Percentiles rank a stretch among this genome's conserved stretches.
phyloP scores from a whole-genome alignment of 192 early-diverging fungal species.

The Mortierella antarctica region DNA sequence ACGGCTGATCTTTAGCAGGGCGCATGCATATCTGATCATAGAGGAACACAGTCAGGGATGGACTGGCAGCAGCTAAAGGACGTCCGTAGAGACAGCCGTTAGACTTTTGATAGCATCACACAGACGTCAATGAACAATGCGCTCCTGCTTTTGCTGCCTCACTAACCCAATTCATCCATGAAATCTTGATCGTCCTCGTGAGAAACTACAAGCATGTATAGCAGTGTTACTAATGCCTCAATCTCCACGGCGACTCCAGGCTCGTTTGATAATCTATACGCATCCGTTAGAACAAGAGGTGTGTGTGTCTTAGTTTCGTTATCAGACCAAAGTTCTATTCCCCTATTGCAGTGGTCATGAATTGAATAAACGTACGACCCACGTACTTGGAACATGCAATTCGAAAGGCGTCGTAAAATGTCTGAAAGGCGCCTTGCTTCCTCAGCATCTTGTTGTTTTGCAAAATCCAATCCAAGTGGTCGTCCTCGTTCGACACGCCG shows the following conservation, averaged over 20 bases:
- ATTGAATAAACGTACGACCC: no score
- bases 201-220: conserved; percentile 72
- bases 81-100: no score
- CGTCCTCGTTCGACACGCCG: conserved; percentile 41
- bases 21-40: conserved; percentile 74
- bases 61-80: conserved; percentile 48
- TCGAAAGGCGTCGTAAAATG: conserved; percentile 66
- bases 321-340: neutral
- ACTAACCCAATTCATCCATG: conserved; percentile 62
- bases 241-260: conserved; percentile 47
- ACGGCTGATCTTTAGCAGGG: conserved; percentile 64
- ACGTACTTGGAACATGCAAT: conserved; percentile 60
- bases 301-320: neutral
- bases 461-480: conserved; percentile 66
- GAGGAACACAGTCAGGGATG: conserved; percentile 66
- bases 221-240: conserved; percentile 66
- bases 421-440: conserved; percentile 66
- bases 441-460: conserved; percentile 69
- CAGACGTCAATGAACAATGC: neutral
- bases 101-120: neutral
- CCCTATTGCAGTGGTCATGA: neutral
- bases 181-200: conserved; percentile 62
- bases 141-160: neutral
- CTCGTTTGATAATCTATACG: conserved; percentile 24
- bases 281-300: neutral